These are phyloP conservation scores for Trichosporon sp. DNA, from an alignment of 1,284 basidiomycete species.

Conservation along the genomic window DNA sequence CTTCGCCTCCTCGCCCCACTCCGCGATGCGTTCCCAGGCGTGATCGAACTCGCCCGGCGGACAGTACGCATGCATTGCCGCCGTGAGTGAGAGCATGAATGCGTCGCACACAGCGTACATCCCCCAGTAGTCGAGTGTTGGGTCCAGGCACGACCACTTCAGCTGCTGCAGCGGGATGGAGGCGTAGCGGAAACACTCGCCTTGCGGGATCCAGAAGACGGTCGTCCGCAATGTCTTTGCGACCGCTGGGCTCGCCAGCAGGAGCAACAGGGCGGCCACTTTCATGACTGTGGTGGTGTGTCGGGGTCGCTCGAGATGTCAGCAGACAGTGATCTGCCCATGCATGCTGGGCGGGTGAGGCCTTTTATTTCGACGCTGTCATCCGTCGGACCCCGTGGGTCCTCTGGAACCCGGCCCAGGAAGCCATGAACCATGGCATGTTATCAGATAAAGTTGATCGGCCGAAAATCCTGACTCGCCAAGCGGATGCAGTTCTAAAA, in stretches of 20 bases:
- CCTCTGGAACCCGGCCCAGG: background rate
- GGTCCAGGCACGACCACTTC: background rate
- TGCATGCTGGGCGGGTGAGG: background rate
- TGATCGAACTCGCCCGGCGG: background rate
- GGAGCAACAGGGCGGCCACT: background rate
- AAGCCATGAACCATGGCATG: background rate
- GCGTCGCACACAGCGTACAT: background rate
- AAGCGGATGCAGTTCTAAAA: background rate
- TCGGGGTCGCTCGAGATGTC: too few relatives aligned
- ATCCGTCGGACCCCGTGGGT: too few relatives aligned
- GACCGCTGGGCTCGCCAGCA: background rate
- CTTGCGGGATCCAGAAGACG: background rate
- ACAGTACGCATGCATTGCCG: background rate
- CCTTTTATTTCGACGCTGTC: background rate
- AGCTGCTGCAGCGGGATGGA: constrained; percentile 7
- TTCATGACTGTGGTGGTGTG: background rate
- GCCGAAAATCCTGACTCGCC: background rate
- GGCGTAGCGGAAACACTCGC: constrained; percentile 1
- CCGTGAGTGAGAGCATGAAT: background rate
- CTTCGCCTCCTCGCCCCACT: background rate
- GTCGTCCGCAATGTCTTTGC: background rate
- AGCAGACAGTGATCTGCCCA: too few relatives aligned
- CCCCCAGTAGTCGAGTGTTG: background rate
- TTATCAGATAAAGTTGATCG: constrained; percentile 1
- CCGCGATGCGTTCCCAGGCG: background rate